phyloP scores from a whole-genome alignment of 2,329 filamentous ascomycete species.

The Calonectria crousiana region DNA sequence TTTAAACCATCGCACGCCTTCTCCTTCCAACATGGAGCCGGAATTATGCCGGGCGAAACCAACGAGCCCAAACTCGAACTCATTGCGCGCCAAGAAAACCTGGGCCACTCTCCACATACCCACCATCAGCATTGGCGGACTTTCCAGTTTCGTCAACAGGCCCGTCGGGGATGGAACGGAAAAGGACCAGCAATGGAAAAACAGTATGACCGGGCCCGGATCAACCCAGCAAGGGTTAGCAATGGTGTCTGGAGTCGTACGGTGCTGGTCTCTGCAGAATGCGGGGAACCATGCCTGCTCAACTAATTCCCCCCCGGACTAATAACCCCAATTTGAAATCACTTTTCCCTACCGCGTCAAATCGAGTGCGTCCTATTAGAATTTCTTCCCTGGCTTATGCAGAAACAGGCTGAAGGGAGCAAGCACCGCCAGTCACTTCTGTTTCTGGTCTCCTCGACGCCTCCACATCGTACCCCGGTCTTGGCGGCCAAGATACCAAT shows the following conservation, averaged over 20 bases:
- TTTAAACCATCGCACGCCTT: background rate
- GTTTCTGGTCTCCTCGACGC: background rate
- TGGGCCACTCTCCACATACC: background rate
- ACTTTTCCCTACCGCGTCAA: background rate
- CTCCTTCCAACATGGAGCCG: background rate
- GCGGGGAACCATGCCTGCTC: conserved; percentile 19
- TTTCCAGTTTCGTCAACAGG: background rate
- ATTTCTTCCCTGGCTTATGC: conserved; percentile 2
- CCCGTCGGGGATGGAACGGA: background rate
- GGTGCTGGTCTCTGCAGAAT: conserved; percentile 5
- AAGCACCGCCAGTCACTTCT: background rate
- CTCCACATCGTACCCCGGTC: conserved; percentile 1
- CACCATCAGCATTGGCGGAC: background rate
- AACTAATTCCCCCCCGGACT: conserved; percentile 7
- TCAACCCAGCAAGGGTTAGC: background rate
- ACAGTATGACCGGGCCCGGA: conserved; percentile 5
- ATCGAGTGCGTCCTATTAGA: background rate
- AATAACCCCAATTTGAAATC: conserved; percentile 11
- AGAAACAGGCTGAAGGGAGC: background rate
- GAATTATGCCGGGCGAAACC: background rate
- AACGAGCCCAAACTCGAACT: background rate
- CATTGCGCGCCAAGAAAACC: background rate
- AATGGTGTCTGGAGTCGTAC: background rate
- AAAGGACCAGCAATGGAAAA: background rate
- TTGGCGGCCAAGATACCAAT: background rate